Conservation (phyloP, 768 basidiomycete genomes). For the Pholiota conissans region DNA sequence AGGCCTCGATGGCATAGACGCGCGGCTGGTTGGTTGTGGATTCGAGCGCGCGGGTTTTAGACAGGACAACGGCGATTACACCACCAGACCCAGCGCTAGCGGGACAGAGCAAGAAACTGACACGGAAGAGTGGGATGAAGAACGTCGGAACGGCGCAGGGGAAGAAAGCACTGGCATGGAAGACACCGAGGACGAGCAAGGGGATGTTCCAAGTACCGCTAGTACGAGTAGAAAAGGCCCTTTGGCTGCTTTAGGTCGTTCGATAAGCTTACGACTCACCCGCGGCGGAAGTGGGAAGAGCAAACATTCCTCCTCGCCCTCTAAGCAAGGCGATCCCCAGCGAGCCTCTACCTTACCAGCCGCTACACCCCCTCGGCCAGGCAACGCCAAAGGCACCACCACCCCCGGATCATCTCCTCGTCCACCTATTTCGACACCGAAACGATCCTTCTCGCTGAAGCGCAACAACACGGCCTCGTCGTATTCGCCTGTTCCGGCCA, state of each 20-base stretch:
- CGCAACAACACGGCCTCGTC: conserved; percentile 16
- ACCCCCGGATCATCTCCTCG: background rate
- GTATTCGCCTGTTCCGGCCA: conserved; percentile 1
- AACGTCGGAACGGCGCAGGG: background rate
- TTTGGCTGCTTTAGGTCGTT: conserved; percentile 20
- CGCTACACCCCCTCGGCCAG: background rate
- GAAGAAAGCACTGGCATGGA: background rate
- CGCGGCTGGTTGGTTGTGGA: conserved; percentile 56
- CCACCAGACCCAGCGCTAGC: background rate
- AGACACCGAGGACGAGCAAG: conserved; percentile 7
- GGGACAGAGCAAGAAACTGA: conserved; percentile 1
- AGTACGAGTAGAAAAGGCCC: conserved; percentile 14
- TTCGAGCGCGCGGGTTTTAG: conserved; percentile 17
- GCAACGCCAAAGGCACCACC: background rate
- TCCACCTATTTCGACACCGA: conserved; percentile 3
- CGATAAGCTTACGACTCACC: conserved; percentile 19
- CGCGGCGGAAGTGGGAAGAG: conserved; percentile 6
- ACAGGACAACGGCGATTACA: conserved; percentile 5
- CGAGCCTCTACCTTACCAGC: background rate
- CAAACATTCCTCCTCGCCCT: background rate
- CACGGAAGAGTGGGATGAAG: background rate
- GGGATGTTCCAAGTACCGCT: conserved; percentile 3
- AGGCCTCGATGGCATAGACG: conserved; percentile 76
- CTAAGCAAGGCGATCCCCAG: background rate
- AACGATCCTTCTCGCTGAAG: conserved; percentile 21